Evolutionary conservation across 2,329 filamentous ascomycete genomes (phyloP), one percentile per base, ranked within the genome.

Genomic region (Neofusicoccum ribis): DNA sequence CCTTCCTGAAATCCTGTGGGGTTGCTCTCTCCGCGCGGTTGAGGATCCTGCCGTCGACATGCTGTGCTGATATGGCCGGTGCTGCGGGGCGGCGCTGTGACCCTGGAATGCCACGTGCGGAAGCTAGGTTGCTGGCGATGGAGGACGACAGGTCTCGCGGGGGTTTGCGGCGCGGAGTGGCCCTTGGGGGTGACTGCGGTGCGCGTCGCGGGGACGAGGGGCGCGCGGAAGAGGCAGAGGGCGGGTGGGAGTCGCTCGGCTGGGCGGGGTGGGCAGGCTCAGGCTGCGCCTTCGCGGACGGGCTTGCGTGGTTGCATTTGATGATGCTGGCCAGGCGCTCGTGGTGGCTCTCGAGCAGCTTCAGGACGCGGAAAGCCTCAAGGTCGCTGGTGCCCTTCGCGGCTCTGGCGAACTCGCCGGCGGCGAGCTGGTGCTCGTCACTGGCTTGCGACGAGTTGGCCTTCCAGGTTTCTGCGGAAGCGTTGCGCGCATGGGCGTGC

Each of bases 341-440:
- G 76, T 99, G 95, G 76, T 99, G 92, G 68, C 91, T 85, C 77
- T 97, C 92, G 65, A 99, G 88, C 2, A 98, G 85, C 69, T 86
- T 87, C 67, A 99, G 83, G 9, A 93, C 95, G 61, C 95, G 88
- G 58, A 96, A 80, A 14, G 93, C 94, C 77, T 88, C 85, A 4
- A 75, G 76, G 73, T 89, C 86, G n/a, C 78, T 78, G 7, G 92
- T 96, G 54, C 80, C 85, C 67, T 87, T 86, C n/a, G 91, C 89
- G 36, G 93, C 93, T 67, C 89, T 89, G 67, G 92, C 89, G 76
- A 97, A 98, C 76, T 97, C 92, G 68, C 89, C 89, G 2, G 95
- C 94, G 43, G 95, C 95, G 65, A 91, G 84, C 62, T 93, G 89
- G 79, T 98, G 94, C 77, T 97, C 91, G 73, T 90, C 91, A 73